phyloP scores from a whole-genome alignment of 768 basidiomycete species.

The Panaeolus papilionaceus region DNA sequence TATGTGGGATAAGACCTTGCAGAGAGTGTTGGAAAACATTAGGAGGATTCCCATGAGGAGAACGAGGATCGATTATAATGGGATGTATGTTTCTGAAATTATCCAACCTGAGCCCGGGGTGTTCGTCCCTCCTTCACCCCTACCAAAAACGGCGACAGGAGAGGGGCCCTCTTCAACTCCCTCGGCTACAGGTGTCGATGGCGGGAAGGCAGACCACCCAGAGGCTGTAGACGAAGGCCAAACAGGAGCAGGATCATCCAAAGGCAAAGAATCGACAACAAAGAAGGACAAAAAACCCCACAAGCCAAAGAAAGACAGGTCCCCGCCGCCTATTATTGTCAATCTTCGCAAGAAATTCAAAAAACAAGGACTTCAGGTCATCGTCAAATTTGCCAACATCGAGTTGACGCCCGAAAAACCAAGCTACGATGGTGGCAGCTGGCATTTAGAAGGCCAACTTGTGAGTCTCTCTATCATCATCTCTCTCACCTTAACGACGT shows the following conservation, averaged over 20 bases:
- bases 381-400: slow-evolving; percentile 31
- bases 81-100: neutral
- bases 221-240: too few species aligned
- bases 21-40: neutral
- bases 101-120: neutral
- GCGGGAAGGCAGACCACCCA: too few species aligned
- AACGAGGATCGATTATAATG: neutral
- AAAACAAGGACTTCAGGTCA: slow-evolving; percentile 25
- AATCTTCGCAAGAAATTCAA: slow-evolving; percentile 15
- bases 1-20: slow-evolving; percentile 30
- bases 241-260: neutral
- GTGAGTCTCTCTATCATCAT: slow-evolving; percentile 10
- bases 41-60: neutral
- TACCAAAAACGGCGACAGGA: neutral
- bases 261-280: neutral
- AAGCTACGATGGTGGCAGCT: slow-evolving; percentile 24
- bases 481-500: too few species aligned
- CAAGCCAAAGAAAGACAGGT: neutral
- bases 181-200: neutral
- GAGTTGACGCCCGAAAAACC: slow-evolving; percentile 28
- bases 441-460: slow-evolving; percentile 29
- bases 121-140: neutral
- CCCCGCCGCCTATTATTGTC: neutral
- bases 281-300: neutral
- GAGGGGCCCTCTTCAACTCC: neutral